Base-by-base conservation (phyloP, 257 asterid species). In the Gentiana dahurica region DNA sequence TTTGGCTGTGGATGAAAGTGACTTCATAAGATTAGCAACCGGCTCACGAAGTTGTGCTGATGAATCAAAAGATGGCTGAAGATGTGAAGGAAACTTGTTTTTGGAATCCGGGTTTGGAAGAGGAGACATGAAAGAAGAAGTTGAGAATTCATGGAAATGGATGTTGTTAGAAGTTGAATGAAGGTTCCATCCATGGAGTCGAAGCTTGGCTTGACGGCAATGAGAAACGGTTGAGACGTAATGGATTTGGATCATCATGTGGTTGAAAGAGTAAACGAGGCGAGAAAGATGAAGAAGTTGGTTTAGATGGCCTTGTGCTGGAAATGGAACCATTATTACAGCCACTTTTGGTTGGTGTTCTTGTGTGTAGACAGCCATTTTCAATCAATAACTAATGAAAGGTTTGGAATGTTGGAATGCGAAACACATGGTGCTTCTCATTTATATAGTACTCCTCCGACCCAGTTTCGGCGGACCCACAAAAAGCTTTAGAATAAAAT, bases 281-380 rank as follows among this genome's bases (percentile, higher is more conserved):
- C 77, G 80, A 59, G 71, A 55, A 70, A 82, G 85, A 39, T 77
- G 87, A 66, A 82, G 81, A 67, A 82, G 87, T 63, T 82, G 85
- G 74, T 82, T 79, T 64, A 82, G 91, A 66, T 82, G 87, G 65
- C 91, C 85, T 58, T 82, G 91, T 8, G 84, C 84, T 60, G 90
- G 74, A 11, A 82, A 68, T 4, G 90, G 90, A 53, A 82, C 80
- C 83, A 82, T 77, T 6, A 82, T 69, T 1, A 74, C 76, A 34
- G 53, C 81, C 33, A 68, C 74, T 50, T 63, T 43, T 8, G 55
- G 13, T 1, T 52, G 37, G 3, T 36, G 36, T 12, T 5, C 35
- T 7, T 52, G n/a, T 36, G 11, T 34, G 38, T 53, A 39, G 2
- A 12, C 43, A 53, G 34, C 37, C 36, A 15, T 15, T 34, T 51